Evolutionary conservation across 2,329 filamentous ascomycete species (phyloP).

Genomic region (Botryosphaeria dothidea): DNA sequence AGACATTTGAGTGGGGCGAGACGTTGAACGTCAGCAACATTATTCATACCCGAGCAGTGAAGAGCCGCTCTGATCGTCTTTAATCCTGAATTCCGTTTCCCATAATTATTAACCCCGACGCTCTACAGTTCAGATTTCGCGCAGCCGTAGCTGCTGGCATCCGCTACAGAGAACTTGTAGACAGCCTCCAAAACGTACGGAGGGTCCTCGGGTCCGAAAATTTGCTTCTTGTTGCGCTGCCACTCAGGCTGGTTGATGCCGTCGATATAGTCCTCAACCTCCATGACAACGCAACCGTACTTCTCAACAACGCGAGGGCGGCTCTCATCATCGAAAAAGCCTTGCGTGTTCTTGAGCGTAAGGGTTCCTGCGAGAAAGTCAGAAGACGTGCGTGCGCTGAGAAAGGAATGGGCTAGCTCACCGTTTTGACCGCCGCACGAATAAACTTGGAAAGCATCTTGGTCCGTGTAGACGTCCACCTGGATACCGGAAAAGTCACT

Average conservation of each 20-base stretch:
- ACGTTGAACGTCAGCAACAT: slow-evolving; percentile 9
- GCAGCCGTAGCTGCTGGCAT: not conserved
- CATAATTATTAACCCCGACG: not conserved
- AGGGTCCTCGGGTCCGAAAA: slow-evolving; percentile 47
- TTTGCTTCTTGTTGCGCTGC: slow-evolving; percentile 62
- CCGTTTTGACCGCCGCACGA: slow-evolving; percentile 78
- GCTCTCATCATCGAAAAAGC: slow-evolving; percentile 54
- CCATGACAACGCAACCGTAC: slow-evolving; percentile 86
- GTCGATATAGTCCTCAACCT: slow-evolving; percentile 93
- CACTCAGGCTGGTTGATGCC: slow-evolving; percentile 90
- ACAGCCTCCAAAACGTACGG: slow-evolving; percentile 47
- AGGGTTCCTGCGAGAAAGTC: slow-evolving; percentile 44
- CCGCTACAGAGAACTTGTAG: slow-evolving; percentile 39
- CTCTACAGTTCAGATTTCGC: slow-evolving; percentile 1
- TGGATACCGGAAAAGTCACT: slow-evolving; percentile 80
- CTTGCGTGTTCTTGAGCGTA: slow-evolving; percentile 70
- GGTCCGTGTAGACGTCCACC: slow-evolving; percentile 78
- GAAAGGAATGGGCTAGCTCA: slow-evolving; percentile 19
- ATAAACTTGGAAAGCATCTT: slow-evolving; percentile 87
- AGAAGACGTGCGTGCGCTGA: not conserved
- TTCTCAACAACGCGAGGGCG: slow-evolving; percentile 66
- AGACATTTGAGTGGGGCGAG: not conserved
- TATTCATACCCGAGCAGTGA: not conserved
- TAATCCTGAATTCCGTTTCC: not conserved
- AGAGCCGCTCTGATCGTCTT: not conserved